phyloP scores from a whole-genome alignment of 2,329 filamentous ascomycete genomes.

The Geosmithia putterillii region DNA sequence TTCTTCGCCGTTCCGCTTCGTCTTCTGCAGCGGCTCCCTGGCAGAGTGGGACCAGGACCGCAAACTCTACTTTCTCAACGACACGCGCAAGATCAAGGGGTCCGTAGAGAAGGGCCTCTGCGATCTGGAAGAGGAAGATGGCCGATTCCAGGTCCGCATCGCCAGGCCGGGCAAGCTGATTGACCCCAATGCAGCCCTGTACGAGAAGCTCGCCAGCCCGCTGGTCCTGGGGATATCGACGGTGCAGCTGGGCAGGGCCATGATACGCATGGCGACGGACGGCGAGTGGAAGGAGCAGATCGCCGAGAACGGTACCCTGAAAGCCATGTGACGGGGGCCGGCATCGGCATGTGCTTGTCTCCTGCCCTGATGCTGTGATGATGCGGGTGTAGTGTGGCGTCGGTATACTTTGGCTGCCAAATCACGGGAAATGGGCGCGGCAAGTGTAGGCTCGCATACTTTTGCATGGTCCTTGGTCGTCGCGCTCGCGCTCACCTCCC shows the following conservation, averaged over 20 bases:
- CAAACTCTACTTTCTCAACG: constrained; percentile 20
- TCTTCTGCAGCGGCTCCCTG: constrained; percentile 26
- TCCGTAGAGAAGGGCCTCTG: constrained; percentile 25
- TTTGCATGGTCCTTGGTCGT: too few species aligned
- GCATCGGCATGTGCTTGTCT: too few species aligned
- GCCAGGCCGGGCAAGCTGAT: constrained; percentile 21
- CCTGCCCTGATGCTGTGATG: too few species aligned
- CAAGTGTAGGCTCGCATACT: too few species aligned
- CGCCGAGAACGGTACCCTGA: constrained; percentile 5
- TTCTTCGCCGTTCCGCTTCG: constrained; percentile 25
- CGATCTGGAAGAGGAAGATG: constrained; percentile 18
- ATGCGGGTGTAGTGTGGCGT: too few species aligned
- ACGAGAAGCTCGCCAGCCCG: constrained; percentile 13
- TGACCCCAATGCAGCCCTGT: constrained; percentile 9
- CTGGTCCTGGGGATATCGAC: constrained; percentile 19
- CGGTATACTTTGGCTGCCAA: too few species aligned
- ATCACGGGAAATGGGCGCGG: too few species aligned
- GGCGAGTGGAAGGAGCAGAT: constrained; percentile 21
- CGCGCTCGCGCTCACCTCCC: too few species aligned
- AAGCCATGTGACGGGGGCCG: neutral
- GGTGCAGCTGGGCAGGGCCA: constrained; percentile 19
- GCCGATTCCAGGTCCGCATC: constrained; percentile 21
- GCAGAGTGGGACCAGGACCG: constrained; percentile 20
- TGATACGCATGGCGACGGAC: constrained; percentile 21
- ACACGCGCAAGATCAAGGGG: constrained; percentile 23